phyloP scores from a whole-genome alignment of 208 protist species.

The Acanthamoeba culbertsoni region DNA sequence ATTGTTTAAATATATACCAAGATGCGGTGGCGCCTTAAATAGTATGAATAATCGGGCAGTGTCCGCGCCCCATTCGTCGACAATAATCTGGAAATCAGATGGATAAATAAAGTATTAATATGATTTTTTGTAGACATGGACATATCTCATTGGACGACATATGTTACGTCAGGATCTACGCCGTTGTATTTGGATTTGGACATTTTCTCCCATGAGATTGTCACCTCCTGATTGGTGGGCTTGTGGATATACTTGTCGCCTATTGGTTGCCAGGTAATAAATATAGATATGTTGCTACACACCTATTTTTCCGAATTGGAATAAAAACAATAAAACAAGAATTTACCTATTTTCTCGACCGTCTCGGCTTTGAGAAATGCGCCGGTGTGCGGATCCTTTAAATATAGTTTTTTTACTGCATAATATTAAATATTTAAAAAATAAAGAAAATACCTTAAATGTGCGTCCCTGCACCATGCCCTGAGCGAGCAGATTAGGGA shows the following conservation, averaged over 20 bases:
- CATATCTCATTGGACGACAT: not conserved
- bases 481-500: conserved; percentile 81
- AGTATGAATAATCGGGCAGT: conserved; percentile 80
- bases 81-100: conserved; percentile 58
- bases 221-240: conserved; percentile 58
- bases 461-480: conserved; percentile 80
- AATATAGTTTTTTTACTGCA: not conserved
- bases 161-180: conserved; percentile 81
- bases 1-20: no score
- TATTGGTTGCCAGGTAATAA: no score
- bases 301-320: no score
- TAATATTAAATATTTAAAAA: not conserved
- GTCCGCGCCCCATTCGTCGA: conserved; percentile 80
- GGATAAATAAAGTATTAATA: conserved; percentile 63
- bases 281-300: no score
- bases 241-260: not conserved
- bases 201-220: conserved; percentile 85
- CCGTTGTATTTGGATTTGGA: conserved; percentile 88
- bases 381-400: not conserved
- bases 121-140: conserved; percentile 59
- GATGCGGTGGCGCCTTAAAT: conserved; percentile 80
- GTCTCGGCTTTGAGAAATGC: conserved; percentile 54
- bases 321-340: not conserved
- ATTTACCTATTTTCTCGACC: conserved; percentile 16
- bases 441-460: conserved; percentile 62